Base-by-base conservation (phyloP, 495 filamentous ascomycete genomes). In the Neurospora sublineolata region DNA sequence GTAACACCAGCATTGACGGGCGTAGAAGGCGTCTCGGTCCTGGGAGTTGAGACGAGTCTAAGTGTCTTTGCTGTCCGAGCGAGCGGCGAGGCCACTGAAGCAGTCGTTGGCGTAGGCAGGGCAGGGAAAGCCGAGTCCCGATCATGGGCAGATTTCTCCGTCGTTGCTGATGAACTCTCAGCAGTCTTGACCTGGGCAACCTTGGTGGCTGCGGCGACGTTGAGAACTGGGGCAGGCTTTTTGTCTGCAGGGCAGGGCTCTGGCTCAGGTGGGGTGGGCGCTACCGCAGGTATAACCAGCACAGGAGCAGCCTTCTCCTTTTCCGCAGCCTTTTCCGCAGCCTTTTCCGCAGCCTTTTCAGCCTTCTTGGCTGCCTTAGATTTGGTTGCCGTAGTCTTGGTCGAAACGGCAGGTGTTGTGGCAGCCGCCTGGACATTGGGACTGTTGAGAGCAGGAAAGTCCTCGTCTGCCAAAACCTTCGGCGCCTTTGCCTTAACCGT, bases 1-100 rank as follows among this genome's bases (percentile, higher is more conserved):
- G 70, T 69, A 27, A 64, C 73, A 14, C 68, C 72, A 40, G 74
- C 75, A 3, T 75, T 73, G 16, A 75, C 71, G 46, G 72, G 68
- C 38, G 78, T 74, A 11, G 64, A 86, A 80, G 87, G 86, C 3
- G 83, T 81, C 75, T 94, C 93, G 2, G 86, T 81, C 76, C 91
- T 96, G 0, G 92, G 88, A 0, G 90, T 92, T 9, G 91, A 85
- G 4, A 92, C 86, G 2, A 95, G 86, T 33, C 92, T 86, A 12
- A 95, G 82, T 3, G 92, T 87, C 75, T 87, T 87, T 0, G 86
- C 82, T 0, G 75, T 75, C 44, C 84, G 80, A 30, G 81, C 69
- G 2, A 84, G 20, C 2, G 84, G 84, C 42, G 86, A 87, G 4
- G 85, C 80, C 1, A 84, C 76, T 1, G 83, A 82, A 41, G 82